Base-by-base conservation (phyloP, 2,329 filamentous ascomycete species). In the Phoma herbarum region DNA sequence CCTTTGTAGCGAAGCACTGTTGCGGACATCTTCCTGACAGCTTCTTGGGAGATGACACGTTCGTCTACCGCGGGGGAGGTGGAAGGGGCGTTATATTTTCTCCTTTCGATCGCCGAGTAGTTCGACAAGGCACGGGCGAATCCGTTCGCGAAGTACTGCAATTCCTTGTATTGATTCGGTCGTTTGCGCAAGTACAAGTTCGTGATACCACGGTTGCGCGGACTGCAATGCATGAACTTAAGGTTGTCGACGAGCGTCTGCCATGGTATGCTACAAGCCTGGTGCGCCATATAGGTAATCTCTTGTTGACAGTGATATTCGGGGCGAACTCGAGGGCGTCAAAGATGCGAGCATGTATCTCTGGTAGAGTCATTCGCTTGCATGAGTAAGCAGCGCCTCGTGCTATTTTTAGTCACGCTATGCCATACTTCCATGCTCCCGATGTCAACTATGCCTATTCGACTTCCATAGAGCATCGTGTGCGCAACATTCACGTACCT, bases 281-380 rank as follows among this genome's bases (percentile, higher is more conserved):
- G 50, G 41, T 52, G 50, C 4, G 50, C 50, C 57, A 66, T 64
- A 9, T 28, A 28, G 26, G 26, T 28, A 28, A 28, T 28, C 26
- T n/a, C n/a, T n/a, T n/a, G n/a, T n/a, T n/a, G n/a, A n/a, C n/a
- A n/a, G n/a, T n/a, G n/a, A n/a, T n/a, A n/a, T n/a, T n/a, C n/a
- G n/a, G n/a, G n/a, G n/a, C n/a, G n/a, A n/a, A n/a, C n/a, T n/a
- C n/a, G n/a, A n/a, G n/a, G n/a, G n/a, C n/a, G n/a, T n/a, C n/a
- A n/a, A n/a, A n/a, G n/a, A n/a, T n/a, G n/a, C n/a, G n/a, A n/a
- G n/a, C n/a, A n/a, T n/a, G n/a, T n/a, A n/a, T n/a, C n/a, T n/a
- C n/a, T n/a, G n/a, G n/a, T n/a, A n/a, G n/a, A n/a, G n/a, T n/a
- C n/a, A n/a, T n/a, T n/a, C n/a, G n/a, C n/a, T n/a, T n/a, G n/a